Percentiles rank a stretch among this genome's conserved stretches.
These are phyloP conservation scores for Coniochaeta sp. DNA, from an alignment of 2,329 filamentous ascomycete species.

Conservation along the genomic window DNA sequence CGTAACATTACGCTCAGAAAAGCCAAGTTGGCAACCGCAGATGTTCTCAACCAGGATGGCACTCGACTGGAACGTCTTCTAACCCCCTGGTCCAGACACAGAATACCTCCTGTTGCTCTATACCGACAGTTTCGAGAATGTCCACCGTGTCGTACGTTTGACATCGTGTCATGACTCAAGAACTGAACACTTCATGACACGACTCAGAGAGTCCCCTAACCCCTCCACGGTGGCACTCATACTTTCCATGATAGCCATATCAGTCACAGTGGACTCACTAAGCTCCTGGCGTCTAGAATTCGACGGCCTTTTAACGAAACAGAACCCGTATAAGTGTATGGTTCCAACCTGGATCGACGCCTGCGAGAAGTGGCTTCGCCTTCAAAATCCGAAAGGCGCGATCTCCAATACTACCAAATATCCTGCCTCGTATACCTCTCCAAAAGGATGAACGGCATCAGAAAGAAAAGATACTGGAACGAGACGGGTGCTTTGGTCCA, in stretches of 20 bases:
- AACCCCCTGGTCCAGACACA: slow-evolving; percentile 16
- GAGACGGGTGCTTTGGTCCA: slow-evolving; percentile 17
- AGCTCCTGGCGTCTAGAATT: background rate
- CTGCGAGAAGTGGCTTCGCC: slow-evolving; percentile 15
- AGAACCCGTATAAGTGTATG: background rate
- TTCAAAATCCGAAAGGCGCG: slow-evolving; percentile 12
- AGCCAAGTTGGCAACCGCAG: slow-evolving; percentile 1
- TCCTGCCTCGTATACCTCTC: slow-evolving; percentile 17
- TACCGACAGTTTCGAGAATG: slow-evolving; percentile 19
- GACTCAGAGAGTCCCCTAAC: background rate
- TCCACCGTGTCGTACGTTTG: slow-evolving; percentile 18
- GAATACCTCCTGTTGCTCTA: slow-evolving; percentile 20
- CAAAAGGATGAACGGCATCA: slow-evolving; percentile 15
- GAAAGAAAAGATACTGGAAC: slow-evolving; percentile 19
- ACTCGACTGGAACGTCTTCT: slow-evolving; percentile 9
- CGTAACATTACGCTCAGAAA: slow-evolving; percentile 8
- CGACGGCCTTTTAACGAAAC: background rate
- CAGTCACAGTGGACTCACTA: background rate
- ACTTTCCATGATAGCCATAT: slow-evolving; percentile 23
- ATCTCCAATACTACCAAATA: slow-evolving; percentile 15
- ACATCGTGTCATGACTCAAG: background rate
- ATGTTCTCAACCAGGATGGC: background rate
- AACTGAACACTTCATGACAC: background rate
- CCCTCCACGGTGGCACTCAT: slow-evolving; percentile 10
- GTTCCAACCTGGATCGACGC: slow-evolving; percentile 12